Percentiles rank a stretch among this genome's conserved stretches.
Conservation (phyloP, 306 rosid genomes). For the Fragaria vesca region DNA sequence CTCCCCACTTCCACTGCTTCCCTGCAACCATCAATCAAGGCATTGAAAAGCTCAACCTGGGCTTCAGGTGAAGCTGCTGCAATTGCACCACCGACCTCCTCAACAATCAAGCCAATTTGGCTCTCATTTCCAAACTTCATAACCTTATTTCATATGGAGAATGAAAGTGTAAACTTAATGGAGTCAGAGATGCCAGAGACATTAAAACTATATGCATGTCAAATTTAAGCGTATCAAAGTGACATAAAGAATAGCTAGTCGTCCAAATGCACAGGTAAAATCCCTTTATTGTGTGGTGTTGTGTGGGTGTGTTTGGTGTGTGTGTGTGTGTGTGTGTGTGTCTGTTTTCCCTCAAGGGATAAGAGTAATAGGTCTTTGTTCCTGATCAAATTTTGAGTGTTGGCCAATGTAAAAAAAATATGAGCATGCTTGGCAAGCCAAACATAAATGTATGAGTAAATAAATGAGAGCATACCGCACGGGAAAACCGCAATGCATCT, state of each 20-base stretch:
- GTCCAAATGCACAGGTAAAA: neutral
- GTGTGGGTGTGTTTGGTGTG: neutral
- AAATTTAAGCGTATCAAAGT: neutral
- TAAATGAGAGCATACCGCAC: conserved; percentile 59
- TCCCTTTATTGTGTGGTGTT: neutral
- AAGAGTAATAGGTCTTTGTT: neutral
- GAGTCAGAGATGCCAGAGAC: neutral
- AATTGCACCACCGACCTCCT: conserved; percentile 86
- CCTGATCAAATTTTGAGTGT: neutral
- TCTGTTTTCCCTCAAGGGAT: neutral
- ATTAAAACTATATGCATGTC: neutral
- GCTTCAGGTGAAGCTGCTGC: conserved; percentile 62
- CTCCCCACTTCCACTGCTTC: conserved; percentile 79
- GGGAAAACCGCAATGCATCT: conserved; percentile 84
- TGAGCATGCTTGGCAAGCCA: neutral
- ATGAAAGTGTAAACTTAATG: conserved; percentile 2
- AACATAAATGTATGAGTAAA: neutral
- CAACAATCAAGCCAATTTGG: conserved; percentile 69
- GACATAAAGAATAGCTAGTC: neutral
- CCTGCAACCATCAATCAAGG: conserved; percentile 80
- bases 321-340: neutral
- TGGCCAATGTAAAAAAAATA: neutral
- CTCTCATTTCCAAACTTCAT: conserved; percentile 93
- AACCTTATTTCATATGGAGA: conserved; percentile 46
- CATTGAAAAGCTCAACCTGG: conserved; percentile 78